These are phyloP conservation scores for Pseudozyma flocculosa DNA, from an alignment of 1,284 basidiomycete species.

Conservation along the genomic window DNA sequence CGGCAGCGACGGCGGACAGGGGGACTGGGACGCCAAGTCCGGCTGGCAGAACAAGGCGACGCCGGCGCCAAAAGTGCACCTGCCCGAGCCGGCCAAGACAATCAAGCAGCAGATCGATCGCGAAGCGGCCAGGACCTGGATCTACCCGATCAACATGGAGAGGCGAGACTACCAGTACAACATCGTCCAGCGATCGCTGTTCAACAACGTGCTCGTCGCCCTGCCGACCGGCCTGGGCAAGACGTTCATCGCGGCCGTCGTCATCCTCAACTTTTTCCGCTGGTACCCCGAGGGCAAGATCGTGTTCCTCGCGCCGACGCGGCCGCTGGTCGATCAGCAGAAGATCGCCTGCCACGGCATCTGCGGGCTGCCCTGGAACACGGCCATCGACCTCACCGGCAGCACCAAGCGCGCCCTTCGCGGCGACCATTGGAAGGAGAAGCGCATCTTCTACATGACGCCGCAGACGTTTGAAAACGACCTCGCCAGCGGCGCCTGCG, in stretches of 20 bases:
- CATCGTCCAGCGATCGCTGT: constrained; percentile 81
- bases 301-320: constrained; percentile 92
- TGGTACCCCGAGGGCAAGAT: constrained; percentile 61
- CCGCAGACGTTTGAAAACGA: constrained; percentile 95
- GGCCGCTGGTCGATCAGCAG: constrained; percentile 88
- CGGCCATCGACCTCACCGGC: constrained; percentile 86
- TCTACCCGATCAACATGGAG: constrained; percentile 85
- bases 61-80: constrained; percentile 6
- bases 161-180: constrained; percentile 95
- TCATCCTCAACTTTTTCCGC: constrained; percentile 68
- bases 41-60: constrained; percentile 7
- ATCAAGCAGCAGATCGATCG: constrained; percentile 65
- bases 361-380: constrained; percentile 86
- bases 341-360: constrained; percentile 84
- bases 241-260: constrained; percentile 94
- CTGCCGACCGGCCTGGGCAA: constrained; percentile 96
- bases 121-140: constrained; percentile 80
- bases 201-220: constrained; percentile 91
- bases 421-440: constrained; percentile 69
- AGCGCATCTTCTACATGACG: constrained; percentile 95
- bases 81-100: constrained; percentile 10
- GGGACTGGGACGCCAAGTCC: constrained; percentile 21
- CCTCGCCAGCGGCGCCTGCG: constrained; percentile 71
- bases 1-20: neutral
- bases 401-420: constrained; percentile 31